phyloP scores from a whole-genome alignment of 2,329 filamentous ascomycete genomes.

The Parascedosporium putredinis region DNA sequence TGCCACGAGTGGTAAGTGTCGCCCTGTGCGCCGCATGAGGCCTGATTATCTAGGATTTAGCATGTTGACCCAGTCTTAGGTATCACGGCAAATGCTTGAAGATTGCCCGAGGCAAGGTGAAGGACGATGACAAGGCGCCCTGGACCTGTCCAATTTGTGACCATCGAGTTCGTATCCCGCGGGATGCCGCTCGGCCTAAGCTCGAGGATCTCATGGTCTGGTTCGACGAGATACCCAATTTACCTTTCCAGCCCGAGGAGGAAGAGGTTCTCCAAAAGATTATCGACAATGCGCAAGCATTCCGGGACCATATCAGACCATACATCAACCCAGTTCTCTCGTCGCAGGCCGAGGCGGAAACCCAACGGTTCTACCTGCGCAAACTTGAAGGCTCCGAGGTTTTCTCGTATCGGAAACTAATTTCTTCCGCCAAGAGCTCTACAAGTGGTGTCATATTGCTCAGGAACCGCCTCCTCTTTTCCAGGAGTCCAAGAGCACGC shows the following conservation, averaged over 20 bases:
- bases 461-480: conserved; percentile 76
- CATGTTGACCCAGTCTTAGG: conserved; percentile 34
- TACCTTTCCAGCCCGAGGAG: conserved; percentile 95
- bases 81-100: conserved; percentile 98
- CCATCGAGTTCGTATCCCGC: conserved; percentile 91
- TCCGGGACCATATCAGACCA: conserved; percentile 69
- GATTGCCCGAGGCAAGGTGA: conserved; percentile 93
- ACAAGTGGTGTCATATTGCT: conserved; percentile 89
- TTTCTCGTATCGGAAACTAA: conserved; percentile 91
- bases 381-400: conserved; percentile 98
- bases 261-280: conserved; percentile 80
- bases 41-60: not conserved
- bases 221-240: conserved; percentile 66
- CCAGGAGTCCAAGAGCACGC: conserved; percentile 78
- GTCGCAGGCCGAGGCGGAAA: conserved; percentile 77
- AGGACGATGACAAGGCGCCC: conserved; percentile 74
- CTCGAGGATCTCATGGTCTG: conserved; percentile 79
- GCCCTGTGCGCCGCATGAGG: not conserved
- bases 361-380: conserved; percentile 86
- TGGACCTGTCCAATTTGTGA: conserved; percentile 98
- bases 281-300: conserved; percentile 72
- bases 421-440: conserved; percentile 88
- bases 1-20: conserved; percentile 85
- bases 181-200: conserved; percentile 90
- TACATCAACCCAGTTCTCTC: conserved; percentile 75